A percentile compares a stretch with the other conserved stretches of the same genome.
These are phyloP conservation scores for Trifolium dubium DNA, from an alignment of 306 rosid genomes.

Conservation along the genomic window DNA sequence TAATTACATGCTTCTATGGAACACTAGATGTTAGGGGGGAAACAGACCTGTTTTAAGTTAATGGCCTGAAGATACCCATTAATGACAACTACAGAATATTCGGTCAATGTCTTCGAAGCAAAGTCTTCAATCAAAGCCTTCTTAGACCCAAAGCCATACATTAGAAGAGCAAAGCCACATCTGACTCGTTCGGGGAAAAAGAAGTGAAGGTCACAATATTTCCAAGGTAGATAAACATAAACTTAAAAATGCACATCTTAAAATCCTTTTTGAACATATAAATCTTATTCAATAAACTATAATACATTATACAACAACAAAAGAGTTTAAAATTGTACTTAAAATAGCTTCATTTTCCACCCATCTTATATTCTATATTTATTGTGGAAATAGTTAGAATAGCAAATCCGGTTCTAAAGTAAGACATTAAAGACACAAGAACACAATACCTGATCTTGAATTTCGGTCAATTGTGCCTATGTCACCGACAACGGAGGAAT, in stretches of 20 bases:
- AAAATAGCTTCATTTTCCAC: background rate
- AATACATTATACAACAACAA: background rate
- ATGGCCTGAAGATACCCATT: conserved; percentile 88
- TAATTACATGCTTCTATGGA: background rate
- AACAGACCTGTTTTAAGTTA: conserved; percentile 80
- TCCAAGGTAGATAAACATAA: background rate
- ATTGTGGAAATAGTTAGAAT: background rate
- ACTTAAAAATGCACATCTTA: conserved; percentile 8
- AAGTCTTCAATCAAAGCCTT: conserved; percentile 87
- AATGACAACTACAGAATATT: conserved; percentile 76
- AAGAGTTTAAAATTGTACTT: background rate
- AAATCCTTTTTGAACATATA: background rate
- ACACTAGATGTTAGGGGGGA: background rate
- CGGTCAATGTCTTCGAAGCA: conserved; percentile 68
- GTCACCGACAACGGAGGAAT: background rate
- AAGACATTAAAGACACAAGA: background rate
- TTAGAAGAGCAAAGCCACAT: conserved; percentile 77
- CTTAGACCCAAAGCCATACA: conserved; percentile 98
- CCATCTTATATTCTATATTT: background rate
- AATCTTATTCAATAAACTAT: background rate
- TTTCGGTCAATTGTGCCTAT: background rate
- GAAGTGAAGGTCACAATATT: conserved; percentile 11
- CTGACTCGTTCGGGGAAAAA: conserved; percentile 42
- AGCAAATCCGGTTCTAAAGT: background rate
- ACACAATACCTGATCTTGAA: background rate